These are phyloP conservation scores for Blastosporella zonata DNA, from an alignment of 1,284 basidiomycete species.

Conservation along the genomic window DNA sequence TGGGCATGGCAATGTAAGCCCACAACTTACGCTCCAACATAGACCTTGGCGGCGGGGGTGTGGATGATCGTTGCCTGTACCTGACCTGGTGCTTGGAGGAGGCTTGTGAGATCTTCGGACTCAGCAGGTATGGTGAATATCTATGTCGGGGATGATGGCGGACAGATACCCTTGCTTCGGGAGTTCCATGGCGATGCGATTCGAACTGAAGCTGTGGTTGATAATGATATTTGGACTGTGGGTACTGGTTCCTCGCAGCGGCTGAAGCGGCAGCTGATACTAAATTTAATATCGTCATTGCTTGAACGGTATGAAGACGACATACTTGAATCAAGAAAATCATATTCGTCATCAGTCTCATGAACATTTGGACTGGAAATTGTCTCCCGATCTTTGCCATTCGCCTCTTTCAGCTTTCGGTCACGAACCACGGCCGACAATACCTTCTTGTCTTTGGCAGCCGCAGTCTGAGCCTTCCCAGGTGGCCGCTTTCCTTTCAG, in stretches of 20 bases:
- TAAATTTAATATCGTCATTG: not conserved
- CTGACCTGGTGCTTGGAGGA: conserved; percentile 4
- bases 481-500: conserved; percentile 23
- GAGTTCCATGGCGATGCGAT: conserved; percentile 4
- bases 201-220: conserved; percentile 6
- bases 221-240: conserved; percentile 10
- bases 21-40: conserved; percentile 51
- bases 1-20: conserved; percentile 6
- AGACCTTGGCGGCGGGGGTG: conserved; percentile 28
- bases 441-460: conserved; percentile 24
- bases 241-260: conserved; percentile 16
- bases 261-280: not conserved
- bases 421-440: conserved; percentile 20
- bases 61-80: conserved; percentile 11
- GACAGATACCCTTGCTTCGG: conserved; percentile 14
- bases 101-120: conserved; percentile 3
- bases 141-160: conserved; percentile 25
- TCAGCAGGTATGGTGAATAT: conserved; percentile 34
- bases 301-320: not conserved
- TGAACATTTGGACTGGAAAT: conserved; percentile 5
- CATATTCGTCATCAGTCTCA: conserved; percentile 20
- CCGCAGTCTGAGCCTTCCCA: conserved; percentile 20
- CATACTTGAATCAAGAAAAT: conserved; percentile 14
- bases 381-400: conserved; percentile 16
- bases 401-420: conserved; percentile 18